Evolutionary conservation across 768 basidiomycete genomes (phyloP).

Genomic region (Amanita pseudoporphyria): DNA sequence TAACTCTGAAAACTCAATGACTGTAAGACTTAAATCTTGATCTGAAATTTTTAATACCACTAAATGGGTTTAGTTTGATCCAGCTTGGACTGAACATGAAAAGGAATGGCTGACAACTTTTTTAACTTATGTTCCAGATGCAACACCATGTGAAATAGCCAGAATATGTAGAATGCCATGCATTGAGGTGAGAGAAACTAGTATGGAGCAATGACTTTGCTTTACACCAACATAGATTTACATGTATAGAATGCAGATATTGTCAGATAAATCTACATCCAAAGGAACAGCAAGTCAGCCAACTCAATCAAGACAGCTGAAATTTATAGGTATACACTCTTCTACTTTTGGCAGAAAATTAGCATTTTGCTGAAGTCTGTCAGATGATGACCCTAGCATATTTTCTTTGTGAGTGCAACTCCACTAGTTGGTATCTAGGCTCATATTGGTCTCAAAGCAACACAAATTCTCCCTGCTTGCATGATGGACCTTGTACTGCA

Average conservation of each 20-base stretch:
- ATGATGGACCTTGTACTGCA: conserved; percentile 44
- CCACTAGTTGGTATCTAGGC: not conserved
- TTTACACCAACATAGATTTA: conserved; percentile 15
- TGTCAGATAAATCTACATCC: not conserved
- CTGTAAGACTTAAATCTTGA: not conserved
- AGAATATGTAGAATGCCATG: conserved; percentile 49
- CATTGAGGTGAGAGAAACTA: conserved; percentile 33
- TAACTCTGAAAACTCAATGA: too few species aligned
- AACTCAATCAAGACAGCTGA: not conserved
- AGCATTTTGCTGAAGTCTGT: not conserved
- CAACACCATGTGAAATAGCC: conserved; percentile 45
- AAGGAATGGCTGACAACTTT: conserved; percentile 28
- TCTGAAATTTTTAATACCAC: not conserved
- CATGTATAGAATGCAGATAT: conserved; percentile 15
- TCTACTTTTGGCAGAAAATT: too few species aligned
- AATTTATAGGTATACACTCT: not conserved
- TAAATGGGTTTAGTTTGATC: not conserved
- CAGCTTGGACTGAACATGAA: conserved; percentile 29
- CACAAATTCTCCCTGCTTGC: conserved; percentile 39
- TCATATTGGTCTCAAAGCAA: not conserved
- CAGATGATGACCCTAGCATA: not conserved
- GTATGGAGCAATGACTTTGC: not conserved
- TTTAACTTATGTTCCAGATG: conserved; percentile 33
- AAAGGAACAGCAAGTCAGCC: not conserved
- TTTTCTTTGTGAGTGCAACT: not conserved